Percentiles rank a stretch among this genome's conserved stretches.
Conservation (phyloP, 2,329 filamentous ascomycete species). For the Pestalotiopsis sp. region DNA sequence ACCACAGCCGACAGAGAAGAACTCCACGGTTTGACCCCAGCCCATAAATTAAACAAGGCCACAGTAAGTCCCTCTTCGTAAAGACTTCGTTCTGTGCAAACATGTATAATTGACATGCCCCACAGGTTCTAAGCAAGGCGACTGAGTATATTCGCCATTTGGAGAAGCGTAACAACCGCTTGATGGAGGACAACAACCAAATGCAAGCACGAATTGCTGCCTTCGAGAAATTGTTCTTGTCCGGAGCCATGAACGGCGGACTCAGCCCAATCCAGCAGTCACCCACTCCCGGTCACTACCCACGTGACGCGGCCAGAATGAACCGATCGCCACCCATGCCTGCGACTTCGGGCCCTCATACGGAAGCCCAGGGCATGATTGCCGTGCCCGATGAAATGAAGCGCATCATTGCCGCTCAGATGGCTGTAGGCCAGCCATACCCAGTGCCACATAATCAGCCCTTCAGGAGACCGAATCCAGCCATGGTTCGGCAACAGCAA, state of each 20-base stretch:
- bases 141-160: slow-evolving; percentile 95
- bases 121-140: slow-evolving; percentile 81
- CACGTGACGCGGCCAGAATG: slow-evolving; percentile 44
- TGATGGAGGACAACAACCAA: slow-evolving; percentile 79
- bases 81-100: neutral
- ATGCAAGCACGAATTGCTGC: slow-evolving; percentile 79
- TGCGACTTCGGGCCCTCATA: slow-evolving; percentile 32
- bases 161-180: slow-evolving; percentile 83
- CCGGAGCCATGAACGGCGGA: slow-evolving; percentile 69
- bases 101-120: slow-evolving; percentile 19
- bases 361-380: slow-evolving; percentile 61
- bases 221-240: slow-evolving; percentile 79
- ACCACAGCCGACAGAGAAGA: slow-evolving; percentile 78
- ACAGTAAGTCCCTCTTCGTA: slow-evolving; percentile 57
- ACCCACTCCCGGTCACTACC: slow-evolving; percentile 56
- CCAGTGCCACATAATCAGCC: slow-evolving; percentile 41
- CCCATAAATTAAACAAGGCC: slow-evolving; percentile 97
- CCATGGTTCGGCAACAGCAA: slow-evolving; percentile 53
- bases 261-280: slow-evolving; percentile 57
- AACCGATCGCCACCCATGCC: slow-evolving; percentile 47
- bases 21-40: slow-evolving; percentile 78
- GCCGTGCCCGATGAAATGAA: slow-evolving; percentile 70
- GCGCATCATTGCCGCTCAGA: slow-evolving; percentile 60
- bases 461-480: slow-evolving; percentile 41
- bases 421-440: slow-evolving; percentile 57